Percentiles rank a stretch among this genome's conserved stretches.
Conservation (phyloP, 192 early-diverging fungal species). For the Backusella macrospora region DNA sequence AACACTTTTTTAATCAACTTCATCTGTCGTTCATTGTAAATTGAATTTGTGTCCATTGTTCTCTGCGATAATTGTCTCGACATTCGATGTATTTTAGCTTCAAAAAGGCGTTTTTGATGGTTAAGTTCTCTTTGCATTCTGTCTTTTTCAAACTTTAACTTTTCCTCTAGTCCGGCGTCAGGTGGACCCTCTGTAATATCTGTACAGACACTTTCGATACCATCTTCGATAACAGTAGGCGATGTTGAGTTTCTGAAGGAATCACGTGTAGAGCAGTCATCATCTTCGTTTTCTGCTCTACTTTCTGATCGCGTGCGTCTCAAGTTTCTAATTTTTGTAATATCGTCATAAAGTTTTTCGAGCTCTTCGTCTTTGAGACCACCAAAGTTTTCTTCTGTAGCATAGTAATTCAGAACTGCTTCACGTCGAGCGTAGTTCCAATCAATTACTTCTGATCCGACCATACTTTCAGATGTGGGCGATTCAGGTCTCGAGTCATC, state of each 20-base stretch:
- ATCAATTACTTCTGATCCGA: conserved; percentile 61
- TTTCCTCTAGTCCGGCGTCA: conserved; percentile 44
- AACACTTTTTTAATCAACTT: conserved; percentile 44
- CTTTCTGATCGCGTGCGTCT: conserved; percentile 57
- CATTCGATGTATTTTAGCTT: conserved; percentile 53
- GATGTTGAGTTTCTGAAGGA: conserved; percentile 31
- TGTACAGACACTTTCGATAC: conserved; percentile 41
- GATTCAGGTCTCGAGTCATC: conserved; percentile 38
- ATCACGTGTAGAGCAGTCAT: conserved; percentile 29
- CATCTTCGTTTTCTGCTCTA: conserved; percentile 38
- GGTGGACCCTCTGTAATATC: conserved; percentile 35
- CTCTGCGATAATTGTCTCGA: conserved; percentile 42
- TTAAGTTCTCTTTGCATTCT: conserved; percentile 55
- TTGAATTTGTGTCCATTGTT: conserved; percentile 38
- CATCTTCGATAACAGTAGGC: conserved; percentile 37
- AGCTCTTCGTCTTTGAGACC: conserved; percentile 61
- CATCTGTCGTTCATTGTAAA: conserved; percentile 49
- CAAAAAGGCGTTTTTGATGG: conserved; percentile 55
- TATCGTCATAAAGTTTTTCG: conserved; percentile 58
- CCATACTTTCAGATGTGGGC: conserved; percentile 38
- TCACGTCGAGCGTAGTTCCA: conserved; percentile 81
- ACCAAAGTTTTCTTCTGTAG: conserved; percentile 46
- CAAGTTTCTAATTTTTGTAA: conserved; percentile 54
- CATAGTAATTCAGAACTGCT: conserved; percentile 57
- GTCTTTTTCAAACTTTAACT: conserved; percentile 50